Percentiles rank a stretch among this genome's conserved stretches.
Evolutionary conservation across 2,329 filamentous ascomycete species (phyloP).

Genomic region (Colletotrichum falcatum): DNA sequence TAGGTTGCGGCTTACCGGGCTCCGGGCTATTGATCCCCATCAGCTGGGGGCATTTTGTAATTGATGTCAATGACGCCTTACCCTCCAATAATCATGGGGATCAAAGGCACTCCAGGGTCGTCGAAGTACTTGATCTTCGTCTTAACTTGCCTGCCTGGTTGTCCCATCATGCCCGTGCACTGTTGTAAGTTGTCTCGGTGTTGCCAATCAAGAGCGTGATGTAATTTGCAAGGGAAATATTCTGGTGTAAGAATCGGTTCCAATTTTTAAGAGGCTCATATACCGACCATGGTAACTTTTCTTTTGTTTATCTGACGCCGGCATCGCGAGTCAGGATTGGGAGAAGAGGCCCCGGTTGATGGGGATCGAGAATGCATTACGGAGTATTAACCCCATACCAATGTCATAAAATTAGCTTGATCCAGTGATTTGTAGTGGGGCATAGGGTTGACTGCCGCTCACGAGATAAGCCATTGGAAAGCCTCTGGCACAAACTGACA

Average conservation of each 20-base stretch:
- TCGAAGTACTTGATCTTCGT: conserved; percentile 38
- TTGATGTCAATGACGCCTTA: background rate
- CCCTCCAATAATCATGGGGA: conserved; percentile 39
- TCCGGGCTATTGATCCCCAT: conserved; percentile 10
- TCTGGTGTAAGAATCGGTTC: background rate
- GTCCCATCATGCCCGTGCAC: conserved; percentile 4
- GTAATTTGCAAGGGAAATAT: too few relatives aligned
- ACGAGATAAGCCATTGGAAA: background rate
- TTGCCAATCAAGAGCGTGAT: background rate
- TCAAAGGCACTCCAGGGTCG: conserved; percentile 36
- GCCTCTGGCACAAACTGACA: background rate
- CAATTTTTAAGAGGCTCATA: background rate
- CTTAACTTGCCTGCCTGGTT: conserved; percentile 27
- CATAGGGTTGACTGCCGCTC: too few relatives aligned
- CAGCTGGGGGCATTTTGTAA: conserved; percentile 11
- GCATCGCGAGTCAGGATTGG: conserved; percentile 30
- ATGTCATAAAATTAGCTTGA: background rate
- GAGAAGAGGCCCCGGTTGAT: conserved; percentile 6
- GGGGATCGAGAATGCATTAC: conserved; percentile 8
- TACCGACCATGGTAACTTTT: background rate
- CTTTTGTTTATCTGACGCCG: conserved; percentile 22
- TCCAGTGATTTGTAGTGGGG: background rate
- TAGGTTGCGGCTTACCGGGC: conserved; percentile 54
- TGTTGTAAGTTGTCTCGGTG: background rate
- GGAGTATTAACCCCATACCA: conserved; percentile 22